Evolutionary conservation across 352 stramenopile species (phyloP), one percentile per base, ranked within the genome.

Genomic region (Thalassiosira sp.): DNA sequence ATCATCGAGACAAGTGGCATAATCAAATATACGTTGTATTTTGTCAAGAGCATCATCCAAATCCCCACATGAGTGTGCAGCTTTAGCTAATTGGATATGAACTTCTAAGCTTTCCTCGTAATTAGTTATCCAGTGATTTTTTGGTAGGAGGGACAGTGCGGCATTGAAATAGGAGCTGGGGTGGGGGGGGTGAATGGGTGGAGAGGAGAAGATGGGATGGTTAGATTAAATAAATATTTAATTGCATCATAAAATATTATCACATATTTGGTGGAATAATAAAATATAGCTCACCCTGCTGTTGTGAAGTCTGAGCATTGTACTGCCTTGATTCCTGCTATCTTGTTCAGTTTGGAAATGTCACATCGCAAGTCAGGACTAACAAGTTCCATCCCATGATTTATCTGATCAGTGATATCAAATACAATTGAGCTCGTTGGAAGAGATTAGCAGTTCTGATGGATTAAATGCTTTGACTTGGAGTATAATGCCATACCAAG

Each of bases 351-450:
- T 43, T 69, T 13, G 2, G 60, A 59, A 28, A 76, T 59, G 22
- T 54, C n/a, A 33, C 59, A 24, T 15, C 45, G 15, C 15, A 63
- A 5, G 46, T 49, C 8, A 52, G 46, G 13, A 51, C n/a, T 53
- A 10, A 10, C 31, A 37, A 37, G 3, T 8, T 37, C 3, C 3
- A 8, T 10, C 11, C 22, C 15, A 20, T 45, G 59, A 61, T 81
- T 81, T 8, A 81, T 72, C 48, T 76, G 72, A 45, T 76, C 72
- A 20, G 67, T 22, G n/a, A n/a, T n/a, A n/a, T n/a, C n/a, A n/a
- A n/a, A n/a, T n/a, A n/a, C n/a, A n/a, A n/a, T n/a, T n/a, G n/a
- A n/a, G n/a, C n/a, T n/a, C 11, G 61, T 65, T 1, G 27, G 13
- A 31, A 76, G 31, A n/a, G n/a, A n/a, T n/a, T n/a, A n/a, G n/a